Evolutionary conservation across 352 stramenopile genomes (phyloP).

Genomic region (Phytophthora citrophthora): DNA sequence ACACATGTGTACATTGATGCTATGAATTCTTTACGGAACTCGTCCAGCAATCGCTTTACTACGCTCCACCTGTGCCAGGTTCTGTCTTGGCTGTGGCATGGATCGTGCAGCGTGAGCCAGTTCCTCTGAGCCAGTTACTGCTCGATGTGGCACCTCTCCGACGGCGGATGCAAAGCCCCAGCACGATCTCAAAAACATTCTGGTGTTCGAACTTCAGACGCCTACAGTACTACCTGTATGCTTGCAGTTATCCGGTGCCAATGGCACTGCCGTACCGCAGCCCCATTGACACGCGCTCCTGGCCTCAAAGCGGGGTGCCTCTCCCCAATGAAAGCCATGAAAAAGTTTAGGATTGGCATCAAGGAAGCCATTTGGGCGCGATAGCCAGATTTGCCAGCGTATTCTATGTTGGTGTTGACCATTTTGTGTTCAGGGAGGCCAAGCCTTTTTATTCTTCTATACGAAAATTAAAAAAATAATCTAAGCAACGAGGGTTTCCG

Average conservation of each 20-base stretch:
- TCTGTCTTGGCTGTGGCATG: too few species aligned
- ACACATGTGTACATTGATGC: not conserved
- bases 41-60: too few species aligned
- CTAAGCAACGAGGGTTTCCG: too few species aligned
- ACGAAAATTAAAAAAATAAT: too few species aligned
- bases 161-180: not conserved
- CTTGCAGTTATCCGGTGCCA: too few species aligned
- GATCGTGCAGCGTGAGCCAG: not conserved
- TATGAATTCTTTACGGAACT: not conserved
- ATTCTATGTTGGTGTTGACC: conserved; percentile 5
- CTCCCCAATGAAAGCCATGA: conserved; percentile 5
- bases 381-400: conserved; percentile 1
- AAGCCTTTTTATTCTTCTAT: too few species aligned
- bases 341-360: not conserved
- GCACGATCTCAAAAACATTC: not conserved
- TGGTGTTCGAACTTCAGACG: not conserved
- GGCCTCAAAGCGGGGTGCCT: conserved; percentile 3
- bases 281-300: not conserved
- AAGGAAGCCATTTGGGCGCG: not conserved
- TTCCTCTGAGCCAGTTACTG: not conserved
- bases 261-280: not conserved
- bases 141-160: not conserved
- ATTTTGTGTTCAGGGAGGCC: conserved; percentile 1
- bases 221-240: too few species aligned
- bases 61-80: too few species aligned